Base-by-base conservation (phyloP, 2,329 filamentous ascomycete genomes). In the Bisporella sp. region DNA sequence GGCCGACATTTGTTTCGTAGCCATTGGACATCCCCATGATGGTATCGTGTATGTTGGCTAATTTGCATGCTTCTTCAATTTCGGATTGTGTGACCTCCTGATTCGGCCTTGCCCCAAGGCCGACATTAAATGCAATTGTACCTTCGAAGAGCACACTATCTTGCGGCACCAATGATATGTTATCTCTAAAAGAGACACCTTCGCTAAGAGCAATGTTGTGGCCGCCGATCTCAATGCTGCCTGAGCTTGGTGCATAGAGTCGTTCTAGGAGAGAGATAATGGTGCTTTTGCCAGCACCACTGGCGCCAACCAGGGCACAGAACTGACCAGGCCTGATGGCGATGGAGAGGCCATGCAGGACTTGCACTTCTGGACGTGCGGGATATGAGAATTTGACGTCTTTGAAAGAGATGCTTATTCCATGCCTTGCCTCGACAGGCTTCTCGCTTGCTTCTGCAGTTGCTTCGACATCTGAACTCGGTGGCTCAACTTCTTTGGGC, bases 21-120 rank as follows among this genome's bases (percentile, higher is more conserved):
- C 82, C 82, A 11, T 84, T 69, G 0, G 83, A 82, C 12, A 89
- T 68, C 1, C 73, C 68, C 50, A 71, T 68, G 57, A 89, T 84
- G 29, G 78, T 80, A 30, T 87, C 81, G 66, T 88, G 83, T 54
- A 89, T 85, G 58, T 85, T 84, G 30, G 83, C 84, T 12, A 85
- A 68, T 53, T 75, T 76, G 61, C 84, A 87, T 0, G 85, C 84
- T 48, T 79, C 77, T 54, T 82, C 74, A 46, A 88, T 81, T 44
- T 87, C 83, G 11, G 72, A 76, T 45, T 79, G 71, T 0, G 74
- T 77, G 1, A 77, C 77, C 31, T 74, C 73, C 41, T 75, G 69
- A 9, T 73, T 76, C 1, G 80, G 81, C 3, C 73, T 70, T 0
- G 73, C 72, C 6, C 79, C 79, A 1, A 82, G 68, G 0, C 71